Conservation (phyloP, 2,329 filamentous ascomycete genomes). For the Phyllosticta citrichinensis region DNA sequence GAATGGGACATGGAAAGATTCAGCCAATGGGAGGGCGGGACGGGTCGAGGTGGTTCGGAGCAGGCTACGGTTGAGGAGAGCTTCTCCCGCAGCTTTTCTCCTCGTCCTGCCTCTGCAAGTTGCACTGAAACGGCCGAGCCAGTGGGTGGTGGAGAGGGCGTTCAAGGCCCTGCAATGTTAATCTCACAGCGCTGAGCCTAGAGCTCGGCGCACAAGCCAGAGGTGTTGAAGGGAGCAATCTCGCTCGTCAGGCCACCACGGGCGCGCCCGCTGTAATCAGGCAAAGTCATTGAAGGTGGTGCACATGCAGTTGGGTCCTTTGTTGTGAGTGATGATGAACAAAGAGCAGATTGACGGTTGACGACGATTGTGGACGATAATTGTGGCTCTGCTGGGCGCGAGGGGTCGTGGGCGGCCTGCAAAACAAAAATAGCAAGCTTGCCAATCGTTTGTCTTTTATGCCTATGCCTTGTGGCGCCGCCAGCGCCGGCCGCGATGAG, state of each 20-base stretch:
- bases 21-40: background rate
- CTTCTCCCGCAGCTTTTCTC: too few relatives aligned
- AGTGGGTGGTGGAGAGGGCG: background rate
- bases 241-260: background rate
- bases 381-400: too few relatives aligned
- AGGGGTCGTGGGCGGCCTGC: too few relatives aligned
- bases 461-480: too few relatives aligned
- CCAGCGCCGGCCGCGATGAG: too few relatives aligned
- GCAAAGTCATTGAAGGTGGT: background rate
- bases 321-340: too few relatives aligned
- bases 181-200: background rate
- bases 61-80: background rate
- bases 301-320: too few relatives aligned
- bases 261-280: background rate
- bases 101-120: background rate
- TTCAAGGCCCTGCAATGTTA: background rate
- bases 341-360: too few relatives aligned
- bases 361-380: too few relatives aligned
- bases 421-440: too few relatives aligned
- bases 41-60: background rate
- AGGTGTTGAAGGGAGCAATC: background rate
- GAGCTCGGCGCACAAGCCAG: background rate
- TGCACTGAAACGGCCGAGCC: background rate
- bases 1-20: background rate
- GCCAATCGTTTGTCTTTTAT: too few relatives aligned